These are phyloP conservation scores for Erigeron philadelphicus DNA, from an alignment of 140 eudicot genomes.

Conservation along the genomic window DNA sequence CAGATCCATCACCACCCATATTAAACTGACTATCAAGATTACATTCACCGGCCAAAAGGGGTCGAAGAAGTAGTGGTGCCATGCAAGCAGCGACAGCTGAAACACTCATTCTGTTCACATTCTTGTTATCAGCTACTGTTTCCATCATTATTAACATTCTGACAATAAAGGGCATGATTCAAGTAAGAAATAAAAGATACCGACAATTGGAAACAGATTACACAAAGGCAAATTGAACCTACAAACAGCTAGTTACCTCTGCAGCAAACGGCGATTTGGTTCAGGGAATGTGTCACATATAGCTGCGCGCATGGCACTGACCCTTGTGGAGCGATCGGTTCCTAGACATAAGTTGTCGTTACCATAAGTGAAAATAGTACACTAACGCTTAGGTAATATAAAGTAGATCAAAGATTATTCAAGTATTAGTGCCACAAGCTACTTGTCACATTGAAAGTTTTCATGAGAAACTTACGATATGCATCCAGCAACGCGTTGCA, in stretches of 20 bases:
- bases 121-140: constrained; percentile 60
- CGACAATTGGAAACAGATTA: background rate
- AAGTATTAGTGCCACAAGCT: background rate
- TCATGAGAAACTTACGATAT: constrained; percentile 47
- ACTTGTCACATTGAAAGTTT: background rate
- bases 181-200: background rate
- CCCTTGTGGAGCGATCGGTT: constrained; percentile 68
- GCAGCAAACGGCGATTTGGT: constrained; percentile 91
- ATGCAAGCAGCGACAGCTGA: constrained; percentile 99
- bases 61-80: constrained; percentile 98
- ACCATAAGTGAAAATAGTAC: constrained; percentile 7
- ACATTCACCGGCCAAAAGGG: constrained; percentile 95
- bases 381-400: background rate
- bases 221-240: background rate
- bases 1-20: constrained; percentile 81
- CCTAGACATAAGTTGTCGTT: constrained; percentile 37
- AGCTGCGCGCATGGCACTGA: constrained; percentile 76
- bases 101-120: constrained; percentile 74
- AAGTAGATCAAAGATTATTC: background rate
- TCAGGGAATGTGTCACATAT: constrained; percentile 97
- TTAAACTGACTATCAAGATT: constrained; percentile 62
- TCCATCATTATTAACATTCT: constrained; percentile 91
- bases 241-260: constrained; percentile 49
- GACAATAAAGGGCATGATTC: constrained; percentile 18
- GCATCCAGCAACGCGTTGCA: constrained; percentile 92